Evolutionary conservation across 202 grass and related monocot genomes (phyloP).

Genomic region (Zizania palustris): DNA sequence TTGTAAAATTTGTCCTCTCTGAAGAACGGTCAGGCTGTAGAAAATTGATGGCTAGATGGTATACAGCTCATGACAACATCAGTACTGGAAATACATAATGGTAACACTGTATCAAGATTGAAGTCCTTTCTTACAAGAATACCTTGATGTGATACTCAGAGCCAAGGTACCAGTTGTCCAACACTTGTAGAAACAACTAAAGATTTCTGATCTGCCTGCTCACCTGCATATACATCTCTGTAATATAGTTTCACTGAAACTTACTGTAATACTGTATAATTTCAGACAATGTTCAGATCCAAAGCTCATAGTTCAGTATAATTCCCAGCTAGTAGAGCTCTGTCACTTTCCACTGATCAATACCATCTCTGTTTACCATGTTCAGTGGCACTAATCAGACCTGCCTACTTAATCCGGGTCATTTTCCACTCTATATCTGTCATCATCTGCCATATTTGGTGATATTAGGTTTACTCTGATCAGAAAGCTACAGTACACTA

Average conservation of each 20-base stretch:
- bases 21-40: slow-evolving; percentile 20
- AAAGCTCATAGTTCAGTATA: background rate
- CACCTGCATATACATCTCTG: background rate
- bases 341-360: background rate
- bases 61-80: slow-evolving; percentile 44
- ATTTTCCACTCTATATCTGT: background rate
- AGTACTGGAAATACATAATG: background rate
- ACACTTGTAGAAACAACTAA: background rate
- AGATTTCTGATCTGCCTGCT: background rate
- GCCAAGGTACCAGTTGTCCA: background rate
- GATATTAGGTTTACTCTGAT: slow-evolving; percentile 12
- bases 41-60: slow-evolving; percentile 23
- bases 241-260: background rate
- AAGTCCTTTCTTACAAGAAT: slow-evolving; percentile 48
- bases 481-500: background rate
- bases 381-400: background rate
- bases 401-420: background rate
- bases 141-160: slow-evolving; percentile 6
- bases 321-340: background rate
- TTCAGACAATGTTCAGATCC: background rate
- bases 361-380: background rate
- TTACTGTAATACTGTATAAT: background rate
- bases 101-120: slow-evolving; percentile 30
- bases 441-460: slow-evolving; percentile 5
- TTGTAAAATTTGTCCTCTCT: slow-evolving; percentile 11